Evolutionary conservation across 371 early-diverging fungal species (phyloP).

Genomic region (Mucor sp.): DNA sequence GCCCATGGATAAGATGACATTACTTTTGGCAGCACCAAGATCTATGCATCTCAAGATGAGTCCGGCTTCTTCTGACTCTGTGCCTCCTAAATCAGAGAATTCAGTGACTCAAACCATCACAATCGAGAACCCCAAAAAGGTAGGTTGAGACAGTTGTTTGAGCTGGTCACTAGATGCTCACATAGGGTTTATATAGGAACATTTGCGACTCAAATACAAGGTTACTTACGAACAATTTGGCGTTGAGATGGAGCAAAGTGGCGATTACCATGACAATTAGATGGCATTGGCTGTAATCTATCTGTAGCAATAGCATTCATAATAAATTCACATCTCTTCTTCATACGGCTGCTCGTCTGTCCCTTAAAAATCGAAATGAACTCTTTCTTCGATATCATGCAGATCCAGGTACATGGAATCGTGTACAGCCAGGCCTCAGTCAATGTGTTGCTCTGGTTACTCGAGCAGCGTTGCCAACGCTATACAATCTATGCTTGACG

Average conservation of each 20-base stretch:
- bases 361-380: not conserved
- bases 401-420: not conserved
- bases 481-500: not conserved
- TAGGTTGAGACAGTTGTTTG: slow-evolving; percentile 3
- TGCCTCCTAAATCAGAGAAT: slow-evolving; percentile 61
- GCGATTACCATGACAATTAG: slow-evolving; percentile 49
- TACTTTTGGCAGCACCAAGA: slow-evolving; percentile 60
- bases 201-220: slow-evolving; percentile 68
- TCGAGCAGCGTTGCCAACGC: not conserved
- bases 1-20: slow-evolving; percentile 51
- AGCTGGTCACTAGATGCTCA: not conserved
- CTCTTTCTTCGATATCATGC: not conserved
- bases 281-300: not conserved
- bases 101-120: slow-evolving; percentile 57
- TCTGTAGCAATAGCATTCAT: not conserved
- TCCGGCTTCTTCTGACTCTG: slow-evolving; percentile 54
- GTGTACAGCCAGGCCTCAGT: not conserved
- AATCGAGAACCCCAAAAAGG: slow-evolving; percentile 57
- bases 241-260: slow-evolving; percentile 70
- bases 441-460: not conserved
- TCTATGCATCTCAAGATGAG: slow-evolving; percentile 68
- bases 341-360: not conserved
- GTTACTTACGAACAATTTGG: slow-evolving; percentile 71
- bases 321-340: not conserved
- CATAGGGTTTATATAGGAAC: slow-evolving; percentile 41